Base-by-base conservation (phyloP, 2,329 filamentous ascomycete species). In the Pseudogymnoascus verrucosus region DNA sequence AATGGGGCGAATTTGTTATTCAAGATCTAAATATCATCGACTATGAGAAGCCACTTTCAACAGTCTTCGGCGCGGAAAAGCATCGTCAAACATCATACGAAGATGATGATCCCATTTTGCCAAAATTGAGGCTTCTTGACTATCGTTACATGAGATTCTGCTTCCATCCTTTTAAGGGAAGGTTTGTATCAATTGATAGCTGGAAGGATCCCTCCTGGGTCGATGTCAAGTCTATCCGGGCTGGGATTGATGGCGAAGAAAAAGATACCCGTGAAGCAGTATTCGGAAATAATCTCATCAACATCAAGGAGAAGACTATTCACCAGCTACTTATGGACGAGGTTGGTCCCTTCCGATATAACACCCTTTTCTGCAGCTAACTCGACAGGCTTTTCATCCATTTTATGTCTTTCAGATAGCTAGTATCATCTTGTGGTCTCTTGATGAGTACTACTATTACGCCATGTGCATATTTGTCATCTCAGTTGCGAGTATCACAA, bases 401-500 rank as follows among this genome's bases (percentile, higher is more conserved):
- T 99, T 99, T 74, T 99, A 99, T 74, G 89, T 99, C 63, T 99
- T 99, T 73, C 95, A 99, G 76, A 88, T 98, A 70, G 93, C 93
- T 59, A 98, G 95, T 79, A 80, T 99, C 68, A 77, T 96, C 42
- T 84, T 99, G 3, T 99, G 95, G 95, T 97, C 93, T 8, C 74
- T 97, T 69, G 95, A 99, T 72, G 83, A 96, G 70, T 99, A 99
- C 75, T 99, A 97, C 74, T 99, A 98, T 78, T 99, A 99, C 76
- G 95, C 95, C 4, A 83, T 87, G 14, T 96, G 93, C 74, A 99
- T 99, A 70, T 96, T 99, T 70, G 73, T 93, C 65, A 98, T 99
- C 76, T 99, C 96, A 0, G 83, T 95, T 51, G 89, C 92, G 69
- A 98, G 93, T 75, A 97, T 99, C 70, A 84, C 86, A 4, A 89